Evolutionary conservation across 2,329 filamentous ascomycete species (phyloP).

Genomic region (Chrysosphaeria jannelii): DNA sequence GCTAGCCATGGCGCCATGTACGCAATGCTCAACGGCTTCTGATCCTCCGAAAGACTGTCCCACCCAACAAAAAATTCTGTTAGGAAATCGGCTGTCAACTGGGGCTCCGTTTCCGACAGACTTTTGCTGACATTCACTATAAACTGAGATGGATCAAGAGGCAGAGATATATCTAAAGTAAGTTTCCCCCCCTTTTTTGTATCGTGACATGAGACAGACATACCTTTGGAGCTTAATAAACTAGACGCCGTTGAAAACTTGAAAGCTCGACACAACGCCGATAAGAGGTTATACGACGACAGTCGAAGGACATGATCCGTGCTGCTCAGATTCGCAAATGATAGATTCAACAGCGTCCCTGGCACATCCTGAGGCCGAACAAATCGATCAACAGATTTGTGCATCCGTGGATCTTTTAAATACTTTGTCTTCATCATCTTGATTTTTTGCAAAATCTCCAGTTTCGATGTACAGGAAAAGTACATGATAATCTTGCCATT

Average conservation of each 20-base stretch:
- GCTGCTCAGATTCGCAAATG: slow-evolving; percentile 34
- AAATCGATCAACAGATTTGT: slow-evolving; percentile 31
- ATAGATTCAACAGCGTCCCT: slow-evolving; percentile 35
- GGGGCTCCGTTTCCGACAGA: slow-evolving; percentile 30
- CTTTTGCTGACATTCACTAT: slow-evolving; percentile 34
- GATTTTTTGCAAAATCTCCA: slow-evolving; percentile 31
- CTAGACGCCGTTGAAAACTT: slow-evolving; percentile 31
- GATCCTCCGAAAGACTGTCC: slow-evolving; percentile 37
- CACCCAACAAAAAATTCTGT: slow-evolving; percentile 47
- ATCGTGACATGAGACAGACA: too few relatives aligned
- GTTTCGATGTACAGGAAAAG: slow-evolving; percentile 34
- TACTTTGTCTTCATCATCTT: slow-evolving; percentile 31
- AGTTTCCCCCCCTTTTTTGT: neutral
- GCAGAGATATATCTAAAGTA: slow-evolving; percentile 25
- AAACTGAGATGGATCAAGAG: slow-evolving; percentile 29
- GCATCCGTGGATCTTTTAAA: slow-evolving; percentile 27
- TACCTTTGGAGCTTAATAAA: slow-evolving; percentile 30
- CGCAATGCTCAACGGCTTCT: slow-evolving; percentile 32
- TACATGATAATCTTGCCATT: slow-evolving; percentile 43
- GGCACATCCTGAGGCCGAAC: slow-evolving; percentile 41
- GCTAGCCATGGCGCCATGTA: slow-evolving; percentile 43
- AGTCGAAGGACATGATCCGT: slow-evolving; percentile 26
- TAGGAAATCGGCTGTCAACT: slow-evolving; percentile 35
- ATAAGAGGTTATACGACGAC: slow-evolving; percentile 35
- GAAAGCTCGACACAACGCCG: slow-evolving; percentile 35